Conservation (phyloP, 768 basidiomycete species). For the Cubamyces sp. region DNA sequence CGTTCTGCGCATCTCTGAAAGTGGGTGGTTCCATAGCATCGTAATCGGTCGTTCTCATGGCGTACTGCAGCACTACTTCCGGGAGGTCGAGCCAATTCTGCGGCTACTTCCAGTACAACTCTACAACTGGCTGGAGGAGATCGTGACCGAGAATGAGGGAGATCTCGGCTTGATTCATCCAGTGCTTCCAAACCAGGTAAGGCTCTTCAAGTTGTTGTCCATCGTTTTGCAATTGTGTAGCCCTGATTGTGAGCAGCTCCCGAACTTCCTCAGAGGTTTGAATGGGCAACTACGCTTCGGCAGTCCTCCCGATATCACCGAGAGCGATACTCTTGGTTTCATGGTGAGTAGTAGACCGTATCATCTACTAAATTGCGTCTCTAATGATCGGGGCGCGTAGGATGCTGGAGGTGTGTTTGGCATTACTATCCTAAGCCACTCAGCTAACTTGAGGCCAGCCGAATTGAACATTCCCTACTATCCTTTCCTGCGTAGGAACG, state of each 20-base stretch:
- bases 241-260: conserved; percentile 20
- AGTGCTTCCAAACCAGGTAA: conserved; percentile 31
- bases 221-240: no score
- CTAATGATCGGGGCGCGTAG: neutral
- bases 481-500: conserved; percentile 30
- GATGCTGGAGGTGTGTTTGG: conserved; percentile 32
- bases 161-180: conserved; percentile 33
- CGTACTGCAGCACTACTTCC: conserved; percentile 30
- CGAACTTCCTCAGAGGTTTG: conserved; percentile 33
- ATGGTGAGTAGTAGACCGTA: conserved; percentile 22
- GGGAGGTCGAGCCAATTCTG: conserved; percentile 31
- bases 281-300: conserved; percentile 30
- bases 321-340: conserved; percentile 29
- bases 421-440: neutral
- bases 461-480: conserved; percentile 35
- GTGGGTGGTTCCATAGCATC: neutral
- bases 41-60: neutral
- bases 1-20: conserved; percentile 35
- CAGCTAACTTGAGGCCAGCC: conserved; percentile 13
- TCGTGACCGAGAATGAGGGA: conserved; percentile 32
- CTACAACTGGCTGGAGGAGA: conserved; percentile 32
- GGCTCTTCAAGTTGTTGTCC: no score
- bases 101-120: conserved; percentile 29
- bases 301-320: conserved; percentile 30
- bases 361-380: neutral